Evolutionary conservation across 495 filamentous ascomycete species (phyloP), one percentile per base, ranked within the genome.

Genomic region (Hypoxylon lienhwacheense): DNA sequence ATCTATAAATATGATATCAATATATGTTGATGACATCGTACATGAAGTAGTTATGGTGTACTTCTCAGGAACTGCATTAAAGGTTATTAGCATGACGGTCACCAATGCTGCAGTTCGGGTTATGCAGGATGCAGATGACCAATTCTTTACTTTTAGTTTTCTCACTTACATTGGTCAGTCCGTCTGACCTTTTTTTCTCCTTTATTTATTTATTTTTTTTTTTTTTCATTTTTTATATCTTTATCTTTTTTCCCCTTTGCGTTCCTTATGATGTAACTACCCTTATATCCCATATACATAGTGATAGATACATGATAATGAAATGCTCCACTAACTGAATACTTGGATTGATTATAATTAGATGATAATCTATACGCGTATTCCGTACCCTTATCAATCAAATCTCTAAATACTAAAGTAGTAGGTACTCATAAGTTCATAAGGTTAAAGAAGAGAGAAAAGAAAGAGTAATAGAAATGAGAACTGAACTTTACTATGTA

Each of bases 151-250:
- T 32, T 50, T 25, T 29, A 17, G 10, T 32, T 50, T 25, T 41
- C 5, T 49, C 6, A 26, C 35, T 59, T 51, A 35, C 46, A 55
- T 60, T 49, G 31, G 33, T 34, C 45, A 44, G 14, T 36, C 29
- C 57, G 16, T 54, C 56, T 44, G 39, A 46, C 51, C 22, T 55
- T 53, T 42, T 14, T 16, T 48, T 20, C 47, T 50, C 16, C 6
- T 40, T 25, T 12, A 3, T 14, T 40, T 21, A 3, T 39, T 39
- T 14, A 20, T 24, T 45, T 40, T 8, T n/a, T 50, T 25, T 29
- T 17, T 12, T 16, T 36, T 22, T n/a, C 26, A 17, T 29, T 26
- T 26, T 37, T 22, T 12, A n/a, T 41, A 41, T 41, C 8, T 12
- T 5, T 16, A 41, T 25, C 4, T 16, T 15, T 25, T 20, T 37